These are phyloP conservation scores for Candida loeiensis DNA, from an alignment of 805 yeast genomes.

Conservation along the genomic window DNA sequence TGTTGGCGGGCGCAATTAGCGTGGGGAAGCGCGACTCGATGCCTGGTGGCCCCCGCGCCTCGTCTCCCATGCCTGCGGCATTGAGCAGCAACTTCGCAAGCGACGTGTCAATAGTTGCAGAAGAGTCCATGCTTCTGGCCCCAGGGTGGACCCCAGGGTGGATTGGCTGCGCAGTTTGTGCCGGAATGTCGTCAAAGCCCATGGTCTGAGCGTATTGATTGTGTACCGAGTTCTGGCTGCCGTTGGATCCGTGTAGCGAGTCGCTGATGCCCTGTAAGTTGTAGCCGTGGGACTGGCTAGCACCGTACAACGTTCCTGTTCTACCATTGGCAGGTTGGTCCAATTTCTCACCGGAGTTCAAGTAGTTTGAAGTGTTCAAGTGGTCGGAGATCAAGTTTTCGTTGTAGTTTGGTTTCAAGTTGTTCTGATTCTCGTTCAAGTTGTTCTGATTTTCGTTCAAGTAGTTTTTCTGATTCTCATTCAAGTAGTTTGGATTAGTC, in stretches of 20 bases:
- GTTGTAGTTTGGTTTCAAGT: neutral
- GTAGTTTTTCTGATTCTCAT: neutral
- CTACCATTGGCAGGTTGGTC: neutral
- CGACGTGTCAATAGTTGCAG: slow-evolving; percentile 6
- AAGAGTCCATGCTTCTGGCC: too few relatives aligned
- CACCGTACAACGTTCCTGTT: neutral
- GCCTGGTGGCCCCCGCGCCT: neutral
- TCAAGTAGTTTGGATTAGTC: neutral
- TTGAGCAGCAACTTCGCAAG: slow-evolving; percentile 7
- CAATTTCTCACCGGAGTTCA: neutral
- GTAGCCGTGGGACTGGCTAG: neutral
- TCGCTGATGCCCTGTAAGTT: slow-evolving; percentile 4
- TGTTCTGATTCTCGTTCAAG: slow-evolving; percentile 3
- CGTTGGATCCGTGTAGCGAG: neutral
- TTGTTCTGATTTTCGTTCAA: neutral
- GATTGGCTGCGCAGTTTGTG: neutral
- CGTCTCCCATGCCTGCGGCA: slow-evolving; percentile 9
- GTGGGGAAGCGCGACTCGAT: neutral
- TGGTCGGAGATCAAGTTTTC: neutral
- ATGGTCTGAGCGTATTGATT: neutral
- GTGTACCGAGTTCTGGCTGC: neutral
- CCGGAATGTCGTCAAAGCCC: neutral
- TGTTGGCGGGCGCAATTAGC: slow-evolving; percentile 11
- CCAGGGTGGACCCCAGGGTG: neutral
- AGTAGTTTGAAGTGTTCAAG: neutral